Evolutionary conservation across 305 asterid genomes (phyloP), one percentile per base, ranked within the genome.

Genomic region (Rubia peregrina): DNA sequence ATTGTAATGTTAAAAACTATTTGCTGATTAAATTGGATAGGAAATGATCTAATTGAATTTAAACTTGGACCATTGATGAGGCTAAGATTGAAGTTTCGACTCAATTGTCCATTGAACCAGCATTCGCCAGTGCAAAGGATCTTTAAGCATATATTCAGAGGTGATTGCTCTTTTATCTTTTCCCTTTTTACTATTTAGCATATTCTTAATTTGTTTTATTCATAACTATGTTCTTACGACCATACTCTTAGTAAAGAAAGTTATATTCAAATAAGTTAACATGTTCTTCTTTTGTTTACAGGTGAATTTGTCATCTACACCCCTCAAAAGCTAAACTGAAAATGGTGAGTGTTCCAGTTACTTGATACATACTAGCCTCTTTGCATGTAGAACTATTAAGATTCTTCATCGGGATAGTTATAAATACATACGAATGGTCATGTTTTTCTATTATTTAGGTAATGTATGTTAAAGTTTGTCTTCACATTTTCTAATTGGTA

Each of bases 271-370:
- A 17, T 16, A 22, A 13, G 69, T 7, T 13, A 55, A 57, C 13
- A 55, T 22, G 12, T 63, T 76, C 16, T 77, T 36, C 43, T 19
- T 79, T n/a, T 74, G 67, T 80, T 83, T 72, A 75, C 92, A 93
- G 98, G 94, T 76, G 84, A 90, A 71, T 90, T 93, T 85, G 82
- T 83, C 75, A 93, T 93, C 61, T 92, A 93, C 80, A 92, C 95
- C 75, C 94, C 96, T 79, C 97, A 65, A 93, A 93, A 85, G 69
- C 68, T 79, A 93, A 90, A 83, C 62, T 93, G 77, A 94, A 93
- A 87, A 89, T 93, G 97, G 98, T 93, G 77, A 86, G 76, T 74
- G 61, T 70, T 70, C 78, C 78, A 66, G 14, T 73, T 21, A 22
- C 51, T 9, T 62, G 3, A 26, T 67, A 21, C 26, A 12, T 67